A percentile compares a stretch with the other conserved stretches of the same genome.
Conservation (phyloP, 306 rosid species). For the Cucumis sativus region DNA sequence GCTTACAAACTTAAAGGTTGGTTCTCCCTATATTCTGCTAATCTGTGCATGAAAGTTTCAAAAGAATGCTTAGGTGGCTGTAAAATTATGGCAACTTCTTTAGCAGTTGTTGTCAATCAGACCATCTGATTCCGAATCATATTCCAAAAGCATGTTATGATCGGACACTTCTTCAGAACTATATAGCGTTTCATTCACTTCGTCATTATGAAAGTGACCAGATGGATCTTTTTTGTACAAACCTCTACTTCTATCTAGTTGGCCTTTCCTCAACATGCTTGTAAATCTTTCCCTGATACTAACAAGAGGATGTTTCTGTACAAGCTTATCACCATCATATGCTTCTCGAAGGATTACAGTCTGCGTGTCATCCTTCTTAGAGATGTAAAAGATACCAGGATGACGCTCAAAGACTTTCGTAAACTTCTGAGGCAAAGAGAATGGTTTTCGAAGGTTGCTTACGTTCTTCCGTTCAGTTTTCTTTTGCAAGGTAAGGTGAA, state of each 20-base stretch:
- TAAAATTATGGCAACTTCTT: neutral
- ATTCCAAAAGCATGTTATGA: constrained; percentile 17
- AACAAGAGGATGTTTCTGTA: constrained; percentile 49
- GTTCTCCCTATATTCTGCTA: neutral
- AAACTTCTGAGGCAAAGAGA: constrained; percentile 67
- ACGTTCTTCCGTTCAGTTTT: constrained; percentile 77
- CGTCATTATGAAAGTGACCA: constrained; percentile 6
- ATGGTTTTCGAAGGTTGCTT: constrained; percentile 68
- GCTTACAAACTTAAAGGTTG: neutral
- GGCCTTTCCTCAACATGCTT: constrained; percentile 37
- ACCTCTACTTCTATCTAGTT: constrained; percentile 56
- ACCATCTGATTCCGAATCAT: constrained; percentile 26
- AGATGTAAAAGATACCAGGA: constrained; percentile 80
- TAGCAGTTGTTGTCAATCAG: constrained; percentile 4
- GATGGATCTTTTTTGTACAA: constrained; percentile 27
- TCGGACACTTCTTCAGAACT: constrained; percentile 22
- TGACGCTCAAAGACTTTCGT: constrained; percentile 90
- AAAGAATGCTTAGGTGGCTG: neutral
- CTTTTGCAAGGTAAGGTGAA: constrained; percentile 68
- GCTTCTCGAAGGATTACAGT: constrained; percentile 74
- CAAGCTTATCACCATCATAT: constrained; percentile 36
- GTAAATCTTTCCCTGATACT: constrained; percentile 51
- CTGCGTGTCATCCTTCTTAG: constrained; percentile 60
- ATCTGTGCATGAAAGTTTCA: neutral
- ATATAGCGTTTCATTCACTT: neutral